Base-by-base conservation (phyloP, 2,329 filamentous ascomycete species). In the Penicillium paneum region DNA sequence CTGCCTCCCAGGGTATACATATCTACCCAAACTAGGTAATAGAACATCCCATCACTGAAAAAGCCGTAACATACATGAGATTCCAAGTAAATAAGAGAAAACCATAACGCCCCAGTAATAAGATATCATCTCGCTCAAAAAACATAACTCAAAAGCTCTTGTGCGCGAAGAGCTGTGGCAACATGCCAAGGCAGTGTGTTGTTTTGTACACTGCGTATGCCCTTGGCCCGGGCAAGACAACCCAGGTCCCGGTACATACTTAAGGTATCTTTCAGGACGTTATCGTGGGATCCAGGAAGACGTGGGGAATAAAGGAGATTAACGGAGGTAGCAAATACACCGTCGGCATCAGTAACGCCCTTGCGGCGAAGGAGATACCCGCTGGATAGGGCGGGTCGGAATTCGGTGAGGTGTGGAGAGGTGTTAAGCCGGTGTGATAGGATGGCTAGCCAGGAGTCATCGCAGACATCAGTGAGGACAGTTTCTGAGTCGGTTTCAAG, bases 391-490 rank as follows among this genome's bases (percentile, higher is more conserved):
- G 75, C 71, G 21, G 76, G 75, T 21, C 72, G 71, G 60, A 72
- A 73, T 48, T 76, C 73, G 8, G 72, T 72, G 34, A 77, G 61
- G 43, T 73, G 73, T 0, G 69, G 67, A 4, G 74, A 74, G 53
- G 69, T 72, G 54, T 75, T 75, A 32, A 76, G 62, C 28, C 73
- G 76, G 61, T 81, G 79, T 0, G 78, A 78, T 53, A 86, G 73
- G 19, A 84, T 74, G 8, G 85, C 70, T 31, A 76, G 77, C 81
- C 83, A 86, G 0, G 80, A 81, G 58, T 87, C 83, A 63, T 87
- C 83, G 21, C 77, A 78, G 17, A 79, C 69, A 62, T 87, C 83
- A 36, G 82, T 70, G 11, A 87, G 77, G 10, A 80, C 74, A 2
- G 81, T 78, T 47, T 86, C 83, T 0, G 78, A 75, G 54, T 86